Percentiles rank a stretch among this genome's conserved stretches.
Conservation (phyloP, 345 rosid genomes). For the Eucalyptus decipiens region DNA sequence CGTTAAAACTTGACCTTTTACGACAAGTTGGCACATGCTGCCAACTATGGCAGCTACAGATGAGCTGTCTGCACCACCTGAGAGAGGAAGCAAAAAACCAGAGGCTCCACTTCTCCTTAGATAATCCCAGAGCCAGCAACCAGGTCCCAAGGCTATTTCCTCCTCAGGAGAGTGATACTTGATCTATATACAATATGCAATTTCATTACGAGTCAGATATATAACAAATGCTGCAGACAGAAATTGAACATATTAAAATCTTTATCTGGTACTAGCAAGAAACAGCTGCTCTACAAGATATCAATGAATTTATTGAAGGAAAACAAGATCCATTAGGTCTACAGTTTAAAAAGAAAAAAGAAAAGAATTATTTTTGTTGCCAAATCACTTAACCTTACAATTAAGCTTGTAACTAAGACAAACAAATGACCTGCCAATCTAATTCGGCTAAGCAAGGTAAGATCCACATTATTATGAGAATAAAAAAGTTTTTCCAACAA, state of each 20-base stretch:
- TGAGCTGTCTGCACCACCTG: constrained; percentile 98
- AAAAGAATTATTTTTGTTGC: background rate
- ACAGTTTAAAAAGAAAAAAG: background rate
- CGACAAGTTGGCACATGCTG: constrained; percentile 97
- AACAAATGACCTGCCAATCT: background rate
- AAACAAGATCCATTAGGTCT: background rate
- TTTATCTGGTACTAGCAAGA: background rate
- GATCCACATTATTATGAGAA: background rate
- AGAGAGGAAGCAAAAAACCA: constrained; percentile 95
- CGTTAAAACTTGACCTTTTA: constrained; percentile 41
- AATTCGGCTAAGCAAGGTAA: background rate
- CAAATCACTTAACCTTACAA: background rate
- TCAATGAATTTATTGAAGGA: background rate
- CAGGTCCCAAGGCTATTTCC: constrained; percentile 94
- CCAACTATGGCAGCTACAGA: constrained; percentile 99
- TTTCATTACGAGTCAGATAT: background rate
- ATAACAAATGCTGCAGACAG: background rate
- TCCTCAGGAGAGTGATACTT: constrained; percentile 82
- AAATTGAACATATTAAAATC: background rate
- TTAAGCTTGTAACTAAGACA: background rate
- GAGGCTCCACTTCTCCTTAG: constrained; percentile 97
- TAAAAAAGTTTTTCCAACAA: background rate
- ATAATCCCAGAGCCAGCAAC: constrained; percentile 99
- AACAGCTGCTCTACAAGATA: background rate
- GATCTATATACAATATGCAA: constrained; percentile 29